Evolutionary conservation across 345 rosid genomes (phyloP), one percentile per base, ranked within the genome.

Genomic region (Streptanthus diversifolius): DNA sequence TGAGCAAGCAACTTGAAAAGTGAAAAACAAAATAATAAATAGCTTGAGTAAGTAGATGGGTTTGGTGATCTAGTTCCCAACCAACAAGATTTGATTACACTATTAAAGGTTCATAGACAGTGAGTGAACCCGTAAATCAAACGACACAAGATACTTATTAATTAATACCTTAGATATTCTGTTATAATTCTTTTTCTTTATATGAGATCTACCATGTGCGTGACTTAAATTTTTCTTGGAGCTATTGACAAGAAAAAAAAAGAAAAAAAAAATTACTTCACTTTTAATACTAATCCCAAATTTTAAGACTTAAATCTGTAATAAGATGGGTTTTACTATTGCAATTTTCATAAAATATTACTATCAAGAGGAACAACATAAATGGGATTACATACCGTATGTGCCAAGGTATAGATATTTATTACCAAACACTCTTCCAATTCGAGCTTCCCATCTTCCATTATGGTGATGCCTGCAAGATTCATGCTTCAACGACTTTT

Each of bases 381-480:
- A 21, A 49, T 25, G 12, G 7, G 56, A 57, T 27, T 35, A 73
- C 48, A 51, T 74, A 89, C 90, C 74, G 72, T 85, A 87, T 67
- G 88, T 87, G 2, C 92, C 92, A 35, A 89, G 90, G 77, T 89
- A 87, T 33, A 89, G 81, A 67, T 89, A 89, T 64, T 89, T 89
- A 80, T 84, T 89, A 37, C 96, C 92, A 70, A 87, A 85, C 14
- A 89, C 92, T 52, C 90, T 84, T 27, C 96, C 92, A 32, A 89
- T 89, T 73, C 92, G 73, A 72, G 90, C 92, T 44, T 87, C 96
- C 96, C 96, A 89, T 69, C 88, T 83, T 18, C 96, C 92, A 75
- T 89, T 85, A 41, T 87, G 96, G 63, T 89, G 90, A 70, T 87
- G 92, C 76, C 90, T 87, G 82, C 70, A 68, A 51, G 4, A 29